A percentile compares a stretch with the other conserved stretches of the same genome.
These are phyloP conservation scores for Trifolium pratense DNA, from an alignment of 306 rosid genomes.

Conservation along the genomic window DNA sequence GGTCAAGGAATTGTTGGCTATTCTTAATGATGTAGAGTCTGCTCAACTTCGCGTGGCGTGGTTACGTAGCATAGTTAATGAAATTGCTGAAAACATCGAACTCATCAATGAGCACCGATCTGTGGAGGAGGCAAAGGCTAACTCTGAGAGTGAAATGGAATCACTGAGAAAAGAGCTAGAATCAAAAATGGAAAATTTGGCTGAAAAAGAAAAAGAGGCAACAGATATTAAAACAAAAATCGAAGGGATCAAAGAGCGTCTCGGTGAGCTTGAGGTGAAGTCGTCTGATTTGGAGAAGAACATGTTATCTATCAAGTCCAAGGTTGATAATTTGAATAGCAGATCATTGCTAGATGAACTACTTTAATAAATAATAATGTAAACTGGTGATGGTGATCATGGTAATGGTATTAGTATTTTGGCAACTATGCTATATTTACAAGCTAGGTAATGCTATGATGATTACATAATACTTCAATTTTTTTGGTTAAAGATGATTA, in stretches of 20 bases:
- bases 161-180: slow-evolving; percentile 62
- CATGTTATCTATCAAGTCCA: slow-evolving; percentile 56
- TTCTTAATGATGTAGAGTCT: slow-evolving; percentile 87
- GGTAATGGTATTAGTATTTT: not conserved
- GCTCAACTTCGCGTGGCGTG: slow-evolving; percentile 70
- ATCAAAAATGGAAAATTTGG: slow-evolving; percentile 56
- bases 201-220: slow-evolving; percentile 66
- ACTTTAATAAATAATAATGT: slow-evolving; percentile 42
- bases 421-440: slow-evolving; percentile 21
- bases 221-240: slow-evolving; percentile 51
- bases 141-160: slow-evolving; percentile 59
- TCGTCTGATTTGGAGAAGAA: slow-evolving; percentile 60
- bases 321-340: slow-evolving; percentile 58
- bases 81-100: slow-evolving; percentile 60
- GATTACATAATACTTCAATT: slow-evolving; percentile 28
- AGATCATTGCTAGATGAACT: slow-evolving; percentile 63
- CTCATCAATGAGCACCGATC: slow-evolving; percentile 54
- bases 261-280: slow-evolving; percentile 72
- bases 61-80: slow-evolving; percentile 62
- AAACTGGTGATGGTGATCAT: not conserved
- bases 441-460: slow-evolving; percentile 34
- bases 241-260: slow-evolving; percentile 51
- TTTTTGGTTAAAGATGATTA: slow-evolving; percentile 17
- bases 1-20: slow-evolving; percentile 69
- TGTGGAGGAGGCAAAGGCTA: slow-evolving; percentile 54